A percentile compares a stretch with the other conserved stretches of the same genome.
Conservation (phyloP, 441 rosid species). For the Brassica hybrid region DNA sequence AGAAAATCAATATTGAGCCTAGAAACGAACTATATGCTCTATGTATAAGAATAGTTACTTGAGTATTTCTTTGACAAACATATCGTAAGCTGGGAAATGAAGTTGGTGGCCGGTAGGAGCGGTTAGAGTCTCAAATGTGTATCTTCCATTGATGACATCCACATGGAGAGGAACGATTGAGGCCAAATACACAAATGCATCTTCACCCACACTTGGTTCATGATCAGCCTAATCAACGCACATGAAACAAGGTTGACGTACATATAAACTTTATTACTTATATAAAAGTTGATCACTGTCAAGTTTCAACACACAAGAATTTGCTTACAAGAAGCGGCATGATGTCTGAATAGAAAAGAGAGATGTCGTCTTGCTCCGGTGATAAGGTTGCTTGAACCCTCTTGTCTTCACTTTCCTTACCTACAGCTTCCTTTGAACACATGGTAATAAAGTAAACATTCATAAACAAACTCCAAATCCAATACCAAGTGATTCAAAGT, state of each 20-base stretch:
- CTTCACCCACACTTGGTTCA: constrained; percentile 79
- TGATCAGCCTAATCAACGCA: constrained; percentile 62
- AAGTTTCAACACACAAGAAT: background rate
- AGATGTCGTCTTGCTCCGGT: constrained; percentile 66
- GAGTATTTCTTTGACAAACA: constrained; percentile 75
- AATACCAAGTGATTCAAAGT: background rate
- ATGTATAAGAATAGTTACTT: constrained; percentile 48
- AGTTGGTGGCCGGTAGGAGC: constrained; percentile 72
- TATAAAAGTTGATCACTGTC: background rate
- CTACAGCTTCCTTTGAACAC: constrained; percentile 55
- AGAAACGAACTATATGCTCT: background rate
- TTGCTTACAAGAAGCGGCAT: constrained; percentile 91
- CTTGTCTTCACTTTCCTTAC: constrained; percentile 73
- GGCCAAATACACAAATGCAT: constrained; percentile 83
- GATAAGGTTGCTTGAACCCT: constrained; percentile 42
- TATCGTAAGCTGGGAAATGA: constrained; percentile 84
- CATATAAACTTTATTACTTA: background rate
- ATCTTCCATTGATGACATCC: constrained; percentile 77
- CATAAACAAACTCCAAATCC: background rate
- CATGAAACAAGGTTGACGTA: background rate
- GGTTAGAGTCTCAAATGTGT: constrained; percentile 86
- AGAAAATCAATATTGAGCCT: background rate
- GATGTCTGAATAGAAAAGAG: constrained; percentile 88
- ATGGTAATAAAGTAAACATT: background rate
- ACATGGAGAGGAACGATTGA: constrained; percentile 71